Evolutionary conservation across 108 stramenopile genomes (phyloP), one percentile per base, ranked within the genome.

Genomic region (Cylindrotheca fusiformis): DNA sequence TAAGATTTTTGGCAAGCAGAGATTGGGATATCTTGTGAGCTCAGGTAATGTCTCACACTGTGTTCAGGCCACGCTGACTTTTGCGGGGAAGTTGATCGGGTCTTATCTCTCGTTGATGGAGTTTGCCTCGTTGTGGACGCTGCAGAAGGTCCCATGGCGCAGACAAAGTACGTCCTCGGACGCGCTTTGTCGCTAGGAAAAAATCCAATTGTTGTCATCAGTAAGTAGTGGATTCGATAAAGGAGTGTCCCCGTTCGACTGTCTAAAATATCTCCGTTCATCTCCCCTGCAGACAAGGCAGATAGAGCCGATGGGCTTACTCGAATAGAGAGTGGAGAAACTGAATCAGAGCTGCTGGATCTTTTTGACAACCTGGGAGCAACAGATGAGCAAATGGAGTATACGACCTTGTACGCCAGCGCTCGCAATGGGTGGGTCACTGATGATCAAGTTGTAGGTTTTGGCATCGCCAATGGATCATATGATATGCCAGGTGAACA

Each of bases 11-110:
- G 58, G 84, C 48, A 84, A 87, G 1, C 88, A 92, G 57, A 91
- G 90, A 62, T 74, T 79, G 32, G 87, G 87, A 29, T 89, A 91
- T 19, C 23, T 60, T 32, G 48, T 48, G 18, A 1, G 46, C 8
- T 84, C 94, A n/a, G 93, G 95, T 68, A 97, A 93, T 27, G 95
- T 95, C 0, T n/a, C n/a, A n/a, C n/a, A n/a, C n/a, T n/a, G n/a
- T n/a, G n/a, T n/a, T n/a, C n/a, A n/a, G 97, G 97, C 5, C 97
- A 98, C 62, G 88, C 96, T 2, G 97, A 98, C 65, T 98, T 98
- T 74, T 84, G 82, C 46, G 96, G 96, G 17, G 97, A 98, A 79
- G 97, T 96, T 26, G 91, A 94, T 65, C 88, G 98, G 0, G 86
- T 96, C 52, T 72, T 99, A 5, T 76, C 83, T 20, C 87, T 96